Base-by-base conservation (phyloP, 805 yeast species). In the Starmerella potacharoeniae region DNA sequence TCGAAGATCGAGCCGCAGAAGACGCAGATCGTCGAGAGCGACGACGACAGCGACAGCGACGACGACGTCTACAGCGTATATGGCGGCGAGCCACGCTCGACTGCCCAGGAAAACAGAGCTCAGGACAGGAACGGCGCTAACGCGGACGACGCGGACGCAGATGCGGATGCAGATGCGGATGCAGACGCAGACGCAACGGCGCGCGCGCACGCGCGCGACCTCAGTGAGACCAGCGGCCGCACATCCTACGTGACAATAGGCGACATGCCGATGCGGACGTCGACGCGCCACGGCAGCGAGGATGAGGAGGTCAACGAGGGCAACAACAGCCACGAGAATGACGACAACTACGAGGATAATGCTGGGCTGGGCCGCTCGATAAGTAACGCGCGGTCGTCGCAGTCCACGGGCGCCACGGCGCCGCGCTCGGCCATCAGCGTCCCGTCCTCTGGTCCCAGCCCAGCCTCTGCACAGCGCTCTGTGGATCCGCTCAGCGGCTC, bases 11-110 rank as follows among this genome's bases (percentile, higher is more conserved):
- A 85, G n/a, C 96, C 97, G 0, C 78, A 84, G 31, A 87, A 85
- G 67, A 86, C 96, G 0, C 80, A 83, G 44, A 75, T 91, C 66
- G 82, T 90, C 4, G 93, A 96, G 89, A 84, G 91, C 14, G 84
- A 89, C 53, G 49, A 46, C 16, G 49, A 46, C 5, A 46, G 40
- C 22, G 61, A 51, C 22, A 40, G 40, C 31, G 63, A 60, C 16
- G 16, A 10, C 22, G 55, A 49, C 4, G 36, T n/a, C n/a, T 22
- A 44, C 36, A 31, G 28, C 9, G 9, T 28, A 11, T 60, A 58
- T 34, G 40, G 58, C 39, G 31, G 29, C 37, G 9, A 28, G 7
- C 2, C 7, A 2, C 31, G n/a, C 31, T 28, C 45, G 6, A 28
- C 22, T 22, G 22, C 22, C 22, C 22, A 28, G 31, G 13, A 41